phyloP scores from a whole-genome alignment of 106 monocot genomes.

The Triglochin maritima region DNA sequence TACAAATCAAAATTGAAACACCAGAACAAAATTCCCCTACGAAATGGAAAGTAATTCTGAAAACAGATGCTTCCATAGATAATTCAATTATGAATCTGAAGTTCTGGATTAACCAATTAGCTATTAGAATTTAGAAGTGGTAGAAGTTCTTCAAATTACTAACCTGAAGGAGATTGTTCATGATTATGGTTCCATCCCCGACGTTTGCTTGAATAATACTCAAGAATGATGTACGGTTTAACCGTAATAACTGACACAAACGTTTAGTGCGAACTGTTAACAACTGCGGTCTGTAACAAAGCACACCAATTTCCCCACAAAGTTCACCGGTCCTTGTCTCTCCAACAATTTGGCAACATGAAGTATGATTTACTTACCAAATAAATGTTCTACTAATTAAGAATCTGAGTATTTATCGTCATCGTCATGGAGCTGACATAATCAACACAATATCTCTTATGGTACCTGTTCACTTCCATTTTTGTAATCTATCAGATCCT shows the following conservation, averaged over 20 bases:
- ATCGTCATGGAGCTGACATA: no score
- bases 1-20: no score
- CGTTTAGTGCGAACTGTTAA: conserved; percentile 14
- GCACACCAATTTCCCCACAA: conserved; percentile 17
- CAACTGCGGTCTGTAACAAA: conserved; percentile 17
- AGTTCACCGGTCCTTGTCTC: conserved; percentile 51
- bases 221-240: conserved; percentile 13
- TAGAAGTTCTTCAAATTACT: neutral
- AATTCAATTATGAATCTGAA: neutral
- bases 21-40: no score
- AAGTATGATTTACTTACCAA: no score
- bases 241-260: conserved; percentile 10
- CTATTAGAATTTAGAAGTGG: neutral
- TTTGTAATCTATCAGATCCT: conserved; percentile 60
- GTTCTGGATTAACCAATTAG: neutral
- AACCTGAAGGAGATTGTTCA: conserved; percentile 19
- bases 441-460: neutral
- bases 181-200: conserved; percentile 15
- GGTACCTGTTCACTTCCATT: conserved; percentile 56
- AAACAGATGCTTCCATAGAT: no score
- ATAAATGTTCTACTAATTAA: no score
- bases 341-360: conserved; percentile 25
- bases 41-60: no score
- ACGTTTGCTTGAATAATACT: conserved; percentile 13
- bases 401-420: no score